Evolutionary conservation across 2,329 filamentous ascomycete genomes (phyloP).

Genomic region (Pyrenophora graminea): DNA sequence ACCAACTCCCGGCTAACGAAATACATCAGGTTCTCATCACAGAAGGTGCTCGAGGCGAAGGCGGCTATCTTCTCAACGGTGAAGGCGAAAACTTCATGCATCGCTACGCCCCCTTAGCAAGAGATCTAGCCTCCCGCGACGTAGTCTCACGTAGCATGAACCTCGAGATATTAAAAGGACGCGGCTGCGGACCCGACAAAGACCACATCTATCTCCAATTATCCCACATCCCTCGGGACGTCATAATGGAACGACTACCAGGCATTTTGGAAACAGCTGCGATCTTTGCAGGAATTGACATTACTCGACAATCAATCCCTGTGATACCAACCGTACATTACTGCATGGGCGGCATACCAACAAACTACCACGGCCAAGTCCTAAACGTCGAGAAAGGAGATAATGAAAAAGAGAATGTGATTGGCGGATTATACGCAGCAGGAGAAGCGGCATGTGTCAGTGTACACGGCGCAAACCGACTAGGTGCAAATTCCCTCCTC

Average conservation of each 20-base stretch:
- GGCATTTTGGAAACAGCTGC: constrained; percentile 57
- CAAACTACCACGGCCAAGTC: constrained; percentile 56
- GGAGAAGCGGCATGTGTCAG: constrained; percentile 56
- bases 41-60: constrained; percentile 56
- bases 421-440: constrained; percentile 54
- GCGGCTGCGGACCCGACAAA: constrained; percentile 52
- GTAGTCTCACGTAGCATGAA: constrained; percentile 56
- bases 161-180: constrained; percentile 54
- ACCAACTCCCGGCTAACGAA: neutral
- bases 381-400: constrained; percentile 40
- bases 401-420: constrained; percentile 47
- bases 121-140: constrained; percentile 55
- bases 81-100: constrained; percentile 58
- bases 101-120: constrained; percentile 56
- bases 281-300: constrained; percentile 57
- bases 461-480: constrained; percentile 55
- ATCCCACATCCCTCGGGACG: constrained; percentile 52
- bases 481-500: constrained; percentile 55
- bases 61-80: constrained; percentile 55
- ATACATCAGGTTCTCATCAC: constrained; percentile 49
- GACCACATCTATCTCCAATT: constrained; percentile 56
- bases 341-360: constrained; percentile 58
- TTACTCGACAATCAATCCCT: constrained; percentile 56
- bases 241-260: constrained; percentile 54
- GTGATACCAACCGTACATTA: constrained; percentile 58